phyloP scores from a whole-genome alignment of 805 yeast genomes.

The Cyberlindnera amylophila region DNA sequence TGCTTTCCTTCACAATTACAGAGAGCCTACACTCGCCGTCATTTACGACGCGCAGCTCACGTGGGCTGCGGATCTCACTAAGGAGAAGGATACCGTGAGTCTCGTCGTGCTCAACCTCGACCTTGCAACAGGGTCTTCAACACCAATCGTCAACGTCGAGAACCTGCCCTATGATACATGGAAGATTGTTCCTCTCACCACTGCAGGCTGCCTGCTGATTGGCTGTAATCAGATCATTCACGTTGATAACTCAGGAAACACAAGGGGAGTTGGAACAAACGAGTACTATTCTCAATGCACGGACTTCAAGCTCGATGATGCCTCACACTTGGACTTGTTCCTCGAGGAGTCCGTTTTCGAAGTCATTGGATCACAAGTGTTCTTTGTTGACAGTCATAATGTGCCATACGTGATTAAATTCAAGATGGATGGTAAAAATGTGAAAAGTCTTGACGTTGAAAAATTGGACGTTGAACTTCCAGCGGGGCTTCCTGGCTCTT shows the following conservation, averaged over 20 bases:
- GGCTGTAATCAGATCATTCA: constrained; percentile 79
- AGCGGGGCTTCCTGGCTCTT: constrained; percentile 26
- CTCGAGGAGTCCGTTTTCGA: constrained; percentile 50
- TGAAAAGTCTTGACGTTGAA: constrained; percentile 21
- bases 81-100: constrained; percentile 57
- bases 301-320: constrained; percentile 41
- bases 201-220: constrained; percentile 62
- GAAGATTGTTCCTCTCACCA: constrained; percentile 61
- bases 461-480: constrained; percentile 5
- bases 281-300: constrained; percentile 42
- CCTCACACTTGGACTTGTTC: constrained; percentile 45
- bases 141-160: constrained; percentile 61
- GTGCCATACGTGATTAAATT: constrained; percentile 28
- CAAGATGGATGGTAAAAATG: constrained; percentile 35
- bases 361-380: constrained; percentile 31
- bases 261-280: constrained; percentile 61
- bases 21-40: constrained; percentile 79
- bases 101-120: constrained; percentile 69
- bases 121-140: constrained; percentile 44
- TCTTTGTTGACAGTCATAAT: constrained; percentile 37
- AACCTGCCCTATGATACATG: constrained; percentile 74
- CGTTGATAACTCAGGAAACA: constrained; percentile 73
- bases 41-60: constrained; percentile 54
- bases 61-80: constrained; percentile 75
- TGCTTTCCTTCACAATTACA: constrained; percentile 66